These are phyloP conservation scores for Beauveria asiatica DNA, from an alignment of 2,329 filamentous ascomycete genomes.

Conservation along the genomic window DNA sequence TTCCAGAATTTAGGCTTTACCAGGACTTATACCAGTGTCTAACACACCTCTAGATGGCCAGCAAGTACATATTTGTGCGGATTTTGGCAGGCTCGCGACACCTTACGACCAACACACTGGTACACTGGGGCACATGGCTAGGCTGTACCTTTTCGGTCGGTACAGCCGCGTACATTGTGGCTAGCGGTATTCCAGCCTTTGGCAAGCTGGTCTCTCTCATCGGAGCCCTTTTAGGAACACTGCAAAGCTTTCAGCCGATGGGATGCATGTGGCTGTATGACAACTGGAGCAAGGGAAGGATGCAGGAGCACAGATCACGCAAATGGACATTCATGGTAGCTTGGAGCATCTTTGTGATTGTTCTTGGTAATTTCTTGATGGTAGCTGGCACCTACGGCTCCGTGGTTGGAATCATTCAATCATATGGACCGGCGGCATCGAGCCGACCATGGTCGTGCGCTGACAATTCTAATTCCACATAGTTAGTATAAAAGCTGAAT, in stretches of 20 bases:
- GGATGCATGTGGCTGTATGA: constrained; percentile 35
- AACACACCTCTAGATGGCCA: neutral
- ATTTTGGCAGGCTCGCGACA: neutral
- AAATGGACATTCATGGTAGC: constrained; percentile 15
- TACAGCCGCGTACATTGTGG: neutral
- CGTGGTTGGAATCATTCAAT: constrained; percentile 27
- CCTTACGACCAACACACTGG: neutral
- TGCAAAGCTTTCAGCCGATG: constrained; percentile 10
- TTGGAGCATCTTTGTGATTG: constrained; percentile 25
- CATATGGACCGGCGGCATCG: constrained; percentile 27
- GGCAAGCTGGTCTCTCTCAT: neutral
- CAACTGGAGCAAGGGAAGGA: constrained; percentile 23
- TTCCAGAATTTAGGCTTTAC: neutral
- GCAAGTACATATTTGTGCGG: neutral
- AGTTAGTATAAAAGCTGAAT: neutral
- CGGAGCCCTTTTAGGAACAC: neutral
- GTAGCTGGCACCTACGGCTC: constrained; percentile 33
- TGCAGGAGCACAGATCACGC: constrained; percentile 9
- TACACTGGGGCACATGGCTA: neutral
- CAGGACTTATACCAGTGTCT: neutral
- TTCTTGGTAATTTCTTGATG: constrained; percentile 30
- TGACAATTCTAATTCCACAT: constrained; percentile 26
- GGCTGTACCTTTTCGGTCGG: neutral
- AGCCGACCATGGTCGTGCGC: constrained; percentile 21
- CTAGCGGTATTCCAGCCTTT: neutral